These are phyloP conservation scores for Colletotrichum simmondsii DNA, from an alignment of 2,329 filamentous ascomycete genomes.

Conservation along the genomic window DNA sequence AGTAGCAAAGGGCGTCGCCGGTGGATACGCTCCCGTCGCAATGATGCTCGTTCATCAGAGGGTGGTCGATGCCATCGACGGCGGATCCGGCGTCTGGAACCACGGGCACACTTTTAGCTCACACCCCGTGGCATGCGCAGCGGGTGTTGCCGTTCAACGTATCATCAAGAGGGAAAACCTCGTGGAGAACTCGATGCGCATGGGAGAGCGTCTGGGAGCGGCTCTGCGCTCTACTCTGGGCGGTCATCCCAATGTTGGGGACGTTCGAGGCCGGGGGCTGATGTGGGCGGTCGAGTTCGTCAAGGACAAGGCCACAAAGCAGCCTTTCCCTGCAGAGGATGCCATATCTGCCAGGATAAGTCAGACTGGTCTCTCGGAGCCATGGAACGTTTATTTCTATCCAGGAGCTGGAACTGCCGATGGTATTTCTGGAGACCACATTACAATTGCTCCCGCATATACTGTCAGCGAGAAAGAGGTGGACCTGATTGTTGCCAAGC, in stretches of 20 bases:
- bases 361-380: not conserved
- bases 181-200: conserved; percentile 54
- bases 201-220: conserved; percentile 40
- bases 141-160: conserved; percentile 41
- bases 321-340: conserved; percentile 47
- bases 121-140: conserved; percentile 39
- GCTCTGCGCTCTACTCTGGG: conserved; percentile 40
- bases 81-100: conserved; percentile 49
- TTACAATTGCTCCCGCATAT: conserved; percentile 76
- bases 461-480: conserved; percentile 57
- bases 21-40: conserved; percentile 65
- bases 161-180: conserved; percentile 48
- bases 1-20: conserved; percentile 68
- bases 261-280: conserved; percentile 52
- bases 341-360: not conserved
- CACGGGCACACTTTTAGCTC: conserved; percentile 39
- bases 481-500: not conserved
- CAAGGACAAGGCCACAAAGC: conserved; percentile 45
- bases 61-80: conserved; percentile 59
- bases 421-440: conserved; percentile 72
- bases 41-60: conserved; percentile 62
- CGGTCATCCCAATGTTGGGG: conserved; percentile 48
- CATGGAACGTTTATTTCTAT: conserved; percentile 44
- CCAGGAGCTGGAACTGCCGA: conserved; percentile 70
- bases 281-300: conserved; percentile 62